Percentiles rank a stretch among this genome's conserved stretches.
These are phyloP conservation scores for Colletotrichum destructivum DNA, from an alignment of 2,329 filamentous ascomycete genomes.

Conservation along the genomic window DNA sequence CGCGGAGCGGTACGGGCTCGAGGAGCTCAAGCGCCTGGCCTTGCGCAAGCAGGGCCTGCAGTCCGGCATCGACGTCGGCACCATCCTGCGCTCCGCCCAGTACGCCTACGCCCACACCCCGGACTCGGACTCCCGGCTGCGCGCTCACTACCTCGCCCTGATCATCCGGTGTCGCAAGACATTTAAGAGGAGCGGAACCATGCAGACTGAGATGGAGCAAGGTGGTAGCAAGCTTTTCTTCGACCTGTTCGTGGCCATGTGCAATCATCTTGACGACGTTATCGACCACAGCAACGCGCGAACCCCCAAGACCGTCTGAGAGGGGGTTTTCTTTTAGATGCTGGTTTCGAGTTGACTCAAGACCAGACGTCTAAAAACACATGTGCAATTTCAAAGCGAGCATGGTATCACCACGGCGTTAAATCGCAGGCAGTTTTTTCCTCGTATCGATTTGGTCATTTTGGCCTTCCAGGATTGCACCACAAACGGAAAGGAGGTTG, in stretches of 20 bases:
- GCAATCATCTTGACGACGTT: slow-evolving; percentile 90
- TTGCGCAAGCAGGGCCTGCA: slow-evolving; percentile 92
- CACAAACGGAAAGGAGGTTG: slow-evolving; percentile 32
- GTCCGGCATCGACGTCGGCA: slow-evolving; percentile 85
- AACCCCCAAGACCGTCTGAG: slow-evolving; percentile 71
- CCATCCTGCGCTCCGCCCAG: slow-evolving; percentile 86
- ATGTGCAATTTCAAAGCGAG: slow-evolving; percentile 38
- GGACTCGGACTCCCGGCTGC: slow-evolving; percentile 89
- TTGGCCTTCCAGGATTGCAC: slow-evolving; percentile 30
- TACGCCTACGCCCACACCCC: slow-evolving; percentile 92
- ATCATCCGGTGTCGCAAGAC: slow-evolving; percentile 90
- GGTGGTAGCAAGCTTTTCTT: slow-evolving; percentile 90
- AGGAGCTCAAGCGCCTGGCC: slow-evolving; percentile 87
- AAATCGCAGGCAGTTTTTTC: slow-evolving; percentile 28
- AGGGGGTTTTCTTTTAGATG: slow-evolving; percentile 32
- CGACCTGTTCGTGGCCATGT: slow-evolving; percentile 92
- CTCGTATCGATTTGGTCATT: slow-evolving; percentile 35
- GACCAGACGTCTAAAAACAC: slow-evolving; percentile 26
- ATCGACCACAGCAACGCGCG: slow-evolving; percentile 84
- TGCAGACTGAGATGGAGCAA: slow-evolving; percentile 94
- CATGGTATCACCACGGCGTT: slow-evolving; percentile 39
- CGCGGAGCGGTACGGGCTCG: slow-evolving; percentile 86
- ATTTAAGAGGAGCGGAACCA: slow-evolving; percentile 94
- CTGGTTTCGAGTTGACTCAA: slow-evolving; percentile 19
- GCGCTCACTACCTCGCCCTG: slow-evolving; percentile 91